These are phyloP conservation scores for Planoprotostelium fungivorum DNA, from an alignment of 78 protist species.

Conservation along the genomic window DNA sequence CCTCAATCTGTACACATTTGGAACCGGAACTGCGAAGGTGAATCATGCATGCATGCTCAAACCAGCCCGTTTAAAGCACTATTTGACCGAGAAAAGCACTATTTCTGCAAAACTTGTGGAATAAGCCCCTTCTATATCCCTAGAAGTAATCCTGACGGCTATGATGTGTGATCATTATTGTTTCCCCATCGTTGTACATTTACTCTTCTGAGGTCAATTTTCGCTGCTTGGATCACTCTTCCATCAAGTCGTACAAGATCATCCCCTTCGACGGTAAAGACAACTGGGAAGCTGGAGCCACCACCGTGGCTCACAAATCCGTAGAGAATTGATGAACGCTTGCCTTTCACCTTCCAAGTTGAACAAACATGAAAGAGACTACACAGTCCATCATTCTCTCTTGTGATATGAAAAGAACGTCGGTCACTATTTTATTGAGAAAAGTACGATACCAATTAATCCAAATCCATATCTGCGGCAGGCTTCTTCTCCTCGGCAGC, in stretches of 20 bases:
- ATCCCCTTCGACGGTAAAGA: neutral
- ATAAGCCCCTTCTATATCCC: slow-evolving; percentile 35
- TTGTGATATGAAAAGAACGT: too few species aligned
- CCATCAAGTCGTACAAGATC: neutral
- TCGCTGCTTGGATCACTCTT: neutral
- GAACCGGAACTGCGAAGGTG: neutral
- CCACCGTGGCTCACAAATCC: neutral
- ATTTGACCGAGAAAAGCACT: slow-evolving; percentile 34
- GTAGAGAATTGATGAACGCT: too few species aligned
- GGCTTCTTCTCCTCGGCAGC: slow-evolving; percentile 10
- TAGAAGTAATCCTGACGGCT: slow-evolving; percentile 51
- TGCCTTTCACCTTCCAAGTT: too few species aligned
- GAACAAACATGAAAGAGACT: too few species aligned
- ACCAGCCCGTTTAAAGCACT: slow-evolving; percentile 14
- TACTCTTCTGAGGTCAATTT: neutral
- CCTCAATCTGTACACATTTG: slow-evolving; percentile 16
- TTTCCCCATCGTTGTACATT: neutral
- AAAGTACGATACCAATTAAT: too few species aligned
- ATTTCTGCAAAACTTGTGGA: slow-evolving; percentile 40
- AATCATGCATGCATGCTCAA: neutral
- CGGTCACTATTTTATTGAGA: too few species aligned
- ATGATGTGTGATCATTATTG: neutral
- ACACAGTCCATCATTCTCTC: too few species aligned
- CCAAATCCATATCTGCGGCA: slow-evolving; percentile 22
- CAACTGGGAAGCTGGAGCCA: neutral